These are phyloP conservation scores for Avena sativa DNA, from an alignment of 176 grass and related monocot genomes.

Conservation along the genomic window DNA sequence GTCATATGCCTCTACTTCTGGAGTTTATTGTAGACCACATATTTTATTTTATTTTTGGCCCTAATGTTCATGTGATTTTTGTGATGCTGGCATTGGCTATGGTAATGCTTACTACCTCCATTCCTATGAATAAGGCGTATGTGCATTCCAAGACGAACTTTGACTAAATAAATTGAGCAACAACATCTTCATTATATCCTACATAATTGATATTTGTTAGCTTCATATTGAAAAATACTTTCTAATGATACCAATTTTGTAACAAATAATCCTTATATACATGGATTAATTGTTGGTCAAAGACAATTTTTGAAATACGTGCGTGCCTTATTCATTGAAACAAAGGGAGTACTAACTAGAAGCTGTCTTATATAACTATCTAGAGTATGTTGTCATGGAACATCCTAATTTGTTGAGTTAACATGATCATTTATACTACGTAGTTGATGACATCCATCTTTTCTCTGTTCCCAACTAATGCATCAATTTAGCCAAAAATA, in stretches of 20 bases:
- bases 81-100: neutral
- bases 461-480: neutral
- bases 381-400: neutral
- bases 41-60: slow-evolving; percentile 6
- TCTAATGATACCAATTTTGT: no score
- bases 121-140: no score
- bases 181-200: no score
- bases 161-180: no score
- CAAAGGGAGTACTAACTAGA: neutral
- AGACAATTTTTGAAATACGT: no score
- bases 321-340: no score
- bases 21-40: neutral
- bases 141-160: no score
- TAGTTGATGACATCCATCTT: neutral
- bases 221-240: no score
- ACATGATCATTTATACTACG: slow-evolving; percentile 5
- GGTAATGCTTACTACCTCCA: slow-evolving; percentile 4
- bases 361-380: slow-evolving; percentile 8
- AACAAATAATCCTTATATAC: no score
- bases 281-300: no score
- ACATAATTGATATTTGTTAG: no score
- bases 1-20: slow-evolving; percentile 28
- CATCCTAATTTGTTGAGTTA: slow-evolving; percentile 1
- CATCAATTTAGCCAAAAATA: slow-evolving; percentile 26
- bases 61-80: neutral